Base-by-base conservation (phyloP, 129 eudicot genomes). In the carrot (Daucus carota) region DNA sequence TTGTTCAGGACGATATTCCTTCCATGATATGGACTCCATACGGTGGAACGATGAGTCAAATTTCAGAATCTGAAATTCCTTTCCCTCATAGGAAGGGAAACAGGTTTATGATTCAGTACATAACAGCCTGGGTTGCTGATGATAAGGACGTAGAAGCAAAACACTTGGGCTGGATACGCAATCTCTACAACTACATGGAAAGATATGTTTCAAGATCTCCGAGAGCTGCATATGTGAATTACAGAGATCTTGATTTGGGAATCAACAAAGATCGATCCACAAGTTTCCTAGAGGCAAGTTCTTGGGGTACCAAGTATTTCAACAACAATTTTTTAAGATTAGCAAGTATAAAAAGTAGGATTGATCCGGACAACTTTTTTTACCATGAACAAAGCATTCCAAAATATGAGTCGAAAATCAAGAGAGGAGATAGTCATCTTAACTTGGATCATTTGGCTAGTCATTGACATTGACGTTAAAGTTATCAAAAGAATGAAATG, bases 301-400 rank as follows among this genome's bases (percentile, higher is more conserved):
- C n/a, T 2, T 65, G 74, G 80, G 80, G 74, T 20, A 16, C 12
- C 0, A 76, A 32, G 43, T 76, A 76, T 66, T 76, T 65, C 80
- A 76, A 67, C 6, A 45, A 45, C 48, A 76, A 76, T 26, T 76
- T 76, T 66, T 14, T 44, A 10, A 43, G 74, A 33, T 45, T 65
- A 60, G 80, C 46, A 11, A 11, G 17, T 13, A 46, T 76, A 31
- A 76, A 76, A 74, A 76, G 45, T n/a, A 32, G 11, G 73, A 74
- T 66, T 45, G 80, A 76, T 44, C 80, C 80, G 22, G 34, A 65
- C 2, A 76, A 76, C 36, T 76, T 76, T 1, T 76, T 76, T 22
- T 43, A 71, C 60, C 79, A 76, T 43, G 79, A 76, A 63, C 79
- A 76, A 52, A 76, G 80, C 32, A 76, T 76, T 32, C 80, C 80